Conservation (phyloP, 2,329 filamentous ascomycete species). For the Sarocladium kiliense region DNA sequence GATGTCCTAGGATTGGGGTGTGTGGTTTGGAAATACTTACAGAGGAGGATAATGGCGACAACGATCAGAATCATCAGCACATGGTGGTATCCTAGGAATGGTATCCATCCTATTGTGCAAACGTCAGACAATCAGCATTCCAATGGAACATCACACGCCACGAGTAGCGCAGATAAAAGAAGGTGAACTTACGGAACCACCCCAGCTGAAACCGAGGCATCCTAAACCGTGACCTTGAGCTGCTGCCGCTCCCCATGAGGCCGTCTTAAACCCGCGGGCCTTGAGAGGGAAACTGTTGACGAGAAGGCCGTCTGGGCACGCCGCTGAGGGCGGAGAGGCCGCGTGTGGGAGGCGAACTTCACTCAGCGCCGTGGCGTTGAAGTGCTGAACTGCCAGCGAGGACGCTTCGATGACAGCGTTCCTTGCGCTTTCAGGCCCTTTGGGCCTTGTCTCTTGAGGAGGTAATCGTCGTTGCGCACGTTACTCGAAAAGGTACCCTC, state of each 20-base stretch:
- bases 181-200: conserved; percentile 40
- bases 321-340: conserved; percentile 6
- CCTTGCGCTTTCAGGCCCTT: neutral
- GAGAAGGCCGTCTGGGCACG: conserved; percentile 8
- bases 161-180: neutral
- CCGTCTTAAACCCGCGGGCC: conserved; percentile 8
- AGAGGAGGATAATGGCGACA: conserved; percentile 87
- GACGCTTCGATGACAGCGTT: conserved; percentile 4
- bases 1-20: neutral
- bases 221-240: conserved; percentile 9
- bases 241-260: conserved; percentile 13
- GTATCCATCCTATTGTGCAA: conserved; percentile 49
- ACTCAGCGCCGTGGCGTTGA: neutral
- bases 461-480: neutral
- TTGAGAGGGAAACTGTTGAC: neutral
- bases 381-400: neutral
- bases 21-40: conserved; percentile 48
- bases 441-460: neutral
- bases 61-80: conserved; percentile 97
- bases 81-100: conserved; percentile 71
- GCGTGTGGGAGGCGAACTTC: neutral
- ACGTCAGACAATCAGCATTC: conserved; percentile 21
- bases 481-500: too few relatives aligned
- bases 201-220: conserved; percentile 38
- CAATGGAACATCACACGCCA: conserved; percentile 7